Conservation (phyloP, 805 yeast genomes). For the Yarrowia porcina region DNA sequence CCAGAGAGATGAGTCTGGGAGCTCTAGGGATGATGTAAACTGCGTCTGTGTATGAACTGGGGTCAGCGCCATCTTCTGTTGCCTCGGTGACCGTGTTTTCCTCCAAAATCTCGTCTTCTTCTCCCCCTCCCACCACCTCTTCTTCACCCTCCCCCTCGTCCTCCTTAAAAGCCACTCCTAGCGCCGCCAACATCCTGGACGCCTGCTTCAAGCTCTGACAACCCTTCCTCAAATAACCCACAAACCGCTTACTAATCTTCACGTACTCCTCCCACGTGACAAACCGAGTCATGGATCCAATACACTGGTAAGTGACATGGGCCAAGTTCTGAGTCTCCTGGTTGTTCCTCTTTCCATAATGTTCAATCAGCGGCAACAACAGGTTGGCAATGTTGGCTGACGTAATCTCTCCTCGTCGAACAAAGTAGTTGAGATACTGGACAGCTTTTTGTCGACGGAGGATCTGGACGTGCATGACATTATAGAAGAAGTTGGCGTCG, state of each 20-base stretch:
- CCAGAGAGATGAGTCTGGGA: not conserved
- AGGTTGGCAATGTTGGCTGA: slow-evolving; percentile 69
- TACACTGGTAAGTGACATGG: slow-evolving; percentile 52
- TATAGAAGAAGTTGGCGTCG: slow-evolving; percentile 76
- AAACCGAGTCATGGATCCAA: slow-evolving; percentile 55
- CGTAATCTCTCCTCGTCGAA: slow-evolving; percentile 43
- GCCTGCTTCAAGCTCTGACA: slow-evolving; percentile 53
- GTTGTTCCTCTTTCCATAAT: slow-evolving; percentile 56
- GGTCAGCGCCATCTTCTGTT: no score
- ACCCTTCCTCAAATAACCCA: slow-evolving; percentile 47
- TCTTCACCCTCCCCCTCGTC: slow-evolving; percentile 26
- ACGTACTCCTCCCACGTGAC: slow-evolving; percentile 77
- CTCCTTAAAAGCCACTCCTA: slow-evolving; percentile 31
- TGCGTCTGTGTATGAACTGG: slow-evolving; percentile 29
- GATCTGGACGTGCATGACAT: slow-evolving; percentile 77
- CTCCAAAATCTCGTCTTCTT: not conserved
- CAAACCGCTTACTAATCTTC: slow-evolving; percentile 69
- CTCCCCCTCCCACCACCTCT: slow-evolving; percentile 10
- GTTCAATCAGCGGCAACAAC: slow-evolving; percentile 80
- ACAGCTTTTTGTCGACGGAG: slow-evolving; percentile 85
- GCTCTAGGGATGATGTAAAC: slow-evolving; percentile 12
- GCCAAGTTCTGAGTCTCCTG: slow-evolving; percentile 41
- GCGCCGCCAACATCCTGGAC: slow-evolving; percentile 46
- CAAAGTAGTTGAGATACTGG: slow-evolving; percentile 53
- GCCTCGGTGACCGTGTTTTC: no score